Percentiles rank a stretch among this genome's conserved stretches.
Evolutionary conservation across 2,329 filamentous ascomycete genomes (phyloP).

Genomic region (Botryotinia calthae): DNA sequence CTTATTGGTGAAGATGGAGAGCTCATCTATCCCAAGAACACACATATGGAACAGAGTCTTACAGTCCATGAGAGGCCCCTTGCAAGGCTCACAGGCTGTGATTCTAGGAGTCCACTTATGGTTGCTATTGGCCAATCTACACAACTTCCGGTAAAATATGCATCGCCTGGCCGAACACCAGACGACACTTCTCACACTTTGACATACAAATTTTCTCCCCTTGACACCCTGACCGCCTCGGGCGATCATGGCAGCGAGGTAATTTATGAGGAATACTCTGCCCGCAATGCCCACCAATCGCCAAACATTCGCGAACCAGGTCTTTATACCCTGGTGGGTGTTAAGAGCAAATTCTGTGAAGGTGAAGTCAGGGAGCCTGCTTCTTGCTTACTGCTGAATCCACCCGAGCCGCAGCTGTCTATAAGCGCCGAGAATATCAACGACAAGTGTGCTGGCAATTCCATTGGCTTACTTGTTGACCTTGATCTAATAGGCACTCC

Average conservation of each 20-base stretch:
- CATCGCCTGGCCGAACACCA: slow-evolving; percentile 56
- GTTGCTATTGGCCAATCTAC: slow-evolving; percentile 71
- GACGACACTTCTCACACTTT: slow-evolving; percentile 68
- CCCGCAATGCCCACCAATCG: slow-evolving; percentile 60
- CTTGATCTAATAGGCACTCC: slow-evolving; percentile 89
- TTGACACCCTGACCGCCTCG: slow-evolving; percentile 64
- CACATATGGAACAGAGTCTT: slow-evolving; percentile 72
- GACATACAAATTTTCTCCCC: slow-evolving; percentile 77
- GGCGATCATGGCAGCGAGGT: slow-evolving; percentile 66
- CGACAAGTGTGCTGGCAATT: slow-evolving; percentile 92
- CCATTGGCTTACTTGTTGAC: slow-evolving; percentile 84
- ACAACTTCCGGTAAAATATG: slow-evolving; percentile 69
- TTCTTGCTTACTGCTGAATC: slow-evolving; percentile 89
- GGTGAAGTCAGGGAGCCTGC: slow-evolving; percentile 92
- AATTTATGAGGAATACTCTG: slow-evolving; percentile 55
- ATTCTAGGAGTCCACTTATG: slow-evolving; percentile 75
- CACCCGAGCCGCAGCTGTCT: slow-evolving; percentile 76
- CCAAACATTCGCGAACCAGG: slow-evolving; percentile 74
- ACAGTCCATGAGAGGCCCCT: slow-evolving; percentile 82
- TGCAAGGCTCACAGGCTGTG: slow-evolving; percentile 69
- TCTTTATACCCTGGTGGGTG: slow-evolving; percentile 78
- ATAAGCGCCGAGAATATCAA: slow-evolving; percentile 78
- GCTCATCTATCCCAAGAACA: slow-evolving; percentile 53
- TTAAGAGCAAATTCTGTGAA: slow-evolving; percentile 76
- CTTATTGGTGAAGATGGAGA: slow-evolving; percentile 66